Evolutionary conservation across 495 filamentous ascomycete genomes (phyloP).

Genomic region (Penicillium canescens): DNA sequence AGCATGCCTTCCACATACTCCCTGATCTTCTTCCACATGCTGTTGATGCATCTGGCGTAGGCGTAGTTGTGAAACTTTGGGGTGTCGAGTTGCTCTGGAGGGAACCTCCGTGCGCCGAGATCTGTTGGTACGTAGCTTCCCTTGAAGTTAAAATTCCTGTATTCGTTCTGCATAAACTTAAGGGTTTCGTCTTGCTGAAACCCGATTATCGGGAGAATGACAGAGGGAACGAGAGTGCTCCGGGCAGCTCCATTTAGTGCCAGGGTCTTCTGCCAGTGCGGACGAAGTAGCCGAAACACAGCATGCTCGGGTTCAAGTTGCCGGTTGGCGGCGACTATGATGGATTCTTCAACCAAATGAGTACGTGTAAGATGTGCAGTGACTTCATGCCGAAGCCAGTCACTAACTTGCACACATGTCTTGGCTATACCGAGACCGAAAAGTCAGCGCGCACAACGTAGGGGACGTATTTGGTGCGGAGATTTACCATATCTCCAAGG

Average conservation of each 20-base stretch:
- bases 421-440: conserved; percentile 24
- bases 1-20: conserved; percentile 36
- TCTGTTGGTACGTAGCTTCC: conserved; percentile 47
- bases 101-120: conserved; percentile 43
- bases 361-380: conserved; percentile 44
- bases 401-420: conserved; percentile 46
- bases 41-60: conserved; percentile 43
- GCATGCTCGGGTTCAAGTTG: conserved; percentile 37
- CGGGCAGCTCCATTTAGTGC: conserved; percentile 50
- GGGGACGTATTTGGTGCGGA: not conserved
- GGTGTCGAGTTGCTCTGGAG: conserved; percentile 18
- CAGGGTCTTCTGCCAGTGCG: conserved; percentile 52
- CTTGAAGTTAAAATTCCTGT: conserved; percentile 41
- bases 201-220: conserved; percentile 43
- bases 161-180: conserved; percentile 31
- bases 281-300: conserved; percentile 39
- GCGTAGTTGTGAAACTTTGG: conserved; percentile 46
- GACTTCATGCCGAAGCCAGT: conserved; percentile 52
- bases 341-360: conserved; percentile 46
- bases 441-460: not conserved
- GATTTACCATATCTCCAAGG: conserved; percentile 43
- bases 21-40: conserved; percentile 40
- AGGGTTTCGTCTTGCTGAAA: conserved; percentile 22
- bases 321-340: conserved; percentile 48
- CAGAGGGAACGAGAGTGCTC: conserved; percentile 40